A percentile compares a stretch with the other conserved stretches of the same genome.
Evolutionary conservation across 2,329 filamentous ascomycete genomes (phyloP).

Genomic region (Fusarium odoratissimum): DNA sequence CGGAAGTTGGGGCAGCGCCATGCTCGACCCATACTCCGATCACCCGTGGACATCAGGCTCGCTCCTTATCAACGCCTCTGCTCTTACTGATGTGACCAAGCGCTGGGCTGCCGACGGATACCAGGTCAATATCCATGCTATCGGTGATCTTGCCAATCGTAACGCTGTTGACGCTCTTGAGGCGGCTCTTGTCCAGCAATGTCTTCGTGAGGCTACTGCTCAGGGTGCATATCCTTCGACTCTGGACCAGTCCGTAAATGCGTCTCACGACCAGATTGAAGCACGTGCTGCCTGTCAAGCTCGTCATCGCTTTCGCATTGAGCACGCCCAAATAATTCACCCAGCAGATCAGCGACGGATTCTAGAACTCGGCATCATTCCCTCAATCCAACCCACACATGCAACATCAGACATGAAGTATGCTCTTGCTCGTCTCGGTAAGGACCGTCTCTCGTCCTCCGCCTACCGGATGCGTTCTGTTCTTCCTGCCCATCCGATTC

Average conservation of each 20-base stretch:
- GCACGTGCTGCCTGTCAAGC: slow-evolving; percentile 63
- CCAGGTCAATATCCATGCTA: slow-evolving; percentile 79
- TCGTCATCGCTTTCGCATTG: slow-evolving; percentile 72
- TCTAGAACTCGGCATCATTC: slow-evolving; percentile 68
- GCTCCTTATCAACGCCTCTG: slow-evolving; percentile 73
- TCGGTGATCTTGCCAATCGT: slow-evolving; percentile 76
- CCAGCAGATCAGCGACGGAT: slow-evolving; percentile 72
- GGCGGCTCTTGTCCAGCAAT: slow-evolving; percentile 64
- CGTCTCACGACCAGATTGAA: slow-evolving; percentile 26
- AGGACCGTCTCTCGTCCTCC: slow-evolving; percentile 62
- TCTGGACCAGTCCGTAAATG: neutral
- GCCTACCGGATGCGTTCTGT: slow-evolving; percentile 76
- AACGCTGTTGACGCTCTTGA: slow-evolving; percentile 72
- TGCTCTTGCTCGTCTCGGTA: slow-evolving; percentile 69
- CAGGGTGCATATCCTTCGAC: slow-evolving; percentile 19
- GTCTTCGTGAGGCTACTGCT: slow-evolving; percentile 53
- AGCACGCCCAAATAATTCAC: slow-evolving; percentile 78
- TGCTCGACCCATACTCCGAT: slow-evolving; percentile 77
- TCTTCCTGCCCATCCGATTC: slow-evolving; percentile 63
- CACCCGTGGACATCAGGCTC: slow-evolving; percentile 70
- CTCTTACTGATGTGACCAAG: slow-evolving; percentile 63
- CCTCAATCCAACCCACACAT: slow-evolving; percentile 78
- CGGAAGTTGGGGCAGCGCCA: slow-evolving; percentile 77
- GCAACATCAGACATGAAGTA: slow-evolving; percentile 79
- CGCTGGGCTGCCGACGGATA: slow-evolving; percentile 71